A percentile compares a stretch with the other conserved stretches of the same genome.
phyloP scores from a whole-genome alignment of 306 rosid genomes.

The Trichosanthes cucumerina region DNA sequence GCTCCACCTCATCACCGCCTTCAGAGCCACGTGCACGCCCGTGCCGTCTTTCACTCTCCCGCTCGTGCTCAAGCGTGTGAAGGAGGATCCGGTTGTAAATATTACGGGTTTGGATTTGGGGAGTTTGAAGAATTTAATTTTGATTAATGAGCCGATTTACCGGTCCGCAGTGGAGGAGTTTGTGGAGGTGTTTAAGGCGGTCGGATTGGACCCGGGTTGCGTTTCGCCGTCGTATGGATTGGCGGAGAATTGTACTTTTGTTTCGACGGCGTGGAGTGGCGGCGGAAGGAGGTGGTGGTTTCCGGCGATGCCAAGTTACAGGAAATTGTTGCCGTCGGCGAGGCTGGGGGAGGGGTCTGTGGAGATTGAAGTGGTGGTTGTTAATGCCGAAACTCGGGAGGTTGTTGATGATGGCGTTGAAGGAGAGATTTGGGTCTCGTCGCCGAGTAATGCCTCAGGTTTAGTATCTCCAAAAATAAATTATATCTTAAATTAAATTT shows the following conservation, averaged over 20 bases:
- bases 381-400: constrained; percentile 50
- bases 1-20: constrained; percentile 53
- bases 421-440: constrained; percentile 82
- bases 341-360: constrained; percentile 29
- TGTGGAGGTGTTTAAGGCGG: constrained; percentile 27
- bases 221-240: constrained; percentile 71
- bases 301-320: constrained; percentile 37
- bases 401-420: constrained; percentile 57
- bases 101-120: constrained; percentile 22
- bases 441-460: constrained; percentile 58
- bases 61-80: constrained; percentile 55
- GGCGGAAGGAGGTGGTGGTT: background rate
- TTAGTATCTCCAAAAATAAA: too few relatives aligned
- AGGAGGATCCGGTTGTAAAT: background rate
- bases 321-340: constrained; percentile 56
- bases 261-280: constrained; percentile 62
- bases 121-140: constrained; percentile 40
- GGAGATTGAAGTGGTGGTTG: constrained; percentile 54
- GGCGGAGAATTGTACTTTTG: constrained; percentile 84
- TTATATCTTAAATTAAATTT: too few relatives aligned
- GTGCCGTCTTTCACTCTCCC: constrained; percentile 72
- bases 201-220: constrained; percentile 39
- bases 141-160: constrained; percentile 68
- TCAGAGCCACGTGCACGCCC: constrained; percentile 66
- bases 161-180: constrained; percentile 41